Conservation (phyloP, 2,329 filamentous ascomycete genomes). For the Aspergillus fumigatiaffinis region DNA sequence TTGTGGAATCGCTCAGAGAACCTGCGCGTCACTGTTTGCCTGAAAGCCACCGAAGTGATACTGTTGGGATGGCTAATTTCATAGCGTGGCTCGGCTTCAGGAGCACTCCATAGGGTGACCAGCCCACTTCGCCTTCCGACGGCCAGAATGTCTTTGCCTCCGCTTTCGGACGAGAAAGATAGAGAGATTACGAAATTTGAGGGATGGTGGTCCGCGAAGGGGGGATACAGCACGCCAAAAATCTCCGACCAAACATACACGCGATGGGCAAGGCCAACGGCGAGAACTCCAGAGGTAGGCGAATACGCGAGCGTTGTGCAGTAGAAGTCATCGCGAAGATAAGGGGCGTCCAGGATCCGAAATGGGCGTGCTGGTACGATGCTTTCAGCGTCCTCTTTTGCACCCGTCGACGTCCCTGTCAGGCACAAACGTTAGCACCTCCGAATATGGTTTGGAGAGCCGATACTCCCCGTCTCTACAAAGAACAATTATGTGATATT, state of each 20-base stretch:
- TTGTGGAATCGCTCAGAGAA: constrained; percentile 47
- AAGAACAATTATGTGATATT: background rate
- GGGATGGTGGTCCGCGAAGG: constrained; percentile 48
- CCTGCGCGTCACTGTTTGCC: constrained; percentile 56
- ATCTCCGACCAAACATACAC: constrained; percentile 88
- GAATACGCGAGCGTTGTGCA: constrained; percentile 89
- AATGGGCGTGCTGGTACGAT: constrained; percentile 70
- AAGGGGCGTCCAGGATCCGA: constrained; percentile 83
- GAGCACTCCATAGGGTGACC: constrained; percentile 73
- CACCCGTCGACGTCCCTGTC: constrained; percentile 18
- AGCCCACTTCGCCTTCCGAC: constrained; percentile 75
- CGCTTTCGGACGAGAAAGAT: constrained; percentile 79
- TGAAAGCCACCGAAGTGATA: constrained; percentile 78
- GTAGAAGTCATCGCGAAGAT: constrained; percentile 92
- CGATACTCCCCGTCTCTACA: background rate
- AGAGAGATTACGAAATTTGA: constrained; percentile 70
- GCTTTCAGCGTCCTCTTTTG: constrained; percentile 27
- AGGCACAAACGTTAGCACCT: constrained; percentile 15
- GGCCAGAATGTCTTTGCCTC: constrained; percentile 75
- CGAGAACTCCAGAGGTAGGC: constrained; percentile 66
- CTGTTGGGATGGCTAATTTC: constrained; percentile 67
- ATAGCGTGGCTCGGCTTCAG: constrained; percentile 64
- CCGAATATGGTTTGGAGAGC: background rate
- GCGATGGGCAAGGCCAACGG: constrained; percentile 73
- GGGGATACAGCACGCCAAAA: constrained; percentile 59